phyloP scores from a whole-genome alignment of 177 flowering plant species.

The Vitis hybrid region DNA sequence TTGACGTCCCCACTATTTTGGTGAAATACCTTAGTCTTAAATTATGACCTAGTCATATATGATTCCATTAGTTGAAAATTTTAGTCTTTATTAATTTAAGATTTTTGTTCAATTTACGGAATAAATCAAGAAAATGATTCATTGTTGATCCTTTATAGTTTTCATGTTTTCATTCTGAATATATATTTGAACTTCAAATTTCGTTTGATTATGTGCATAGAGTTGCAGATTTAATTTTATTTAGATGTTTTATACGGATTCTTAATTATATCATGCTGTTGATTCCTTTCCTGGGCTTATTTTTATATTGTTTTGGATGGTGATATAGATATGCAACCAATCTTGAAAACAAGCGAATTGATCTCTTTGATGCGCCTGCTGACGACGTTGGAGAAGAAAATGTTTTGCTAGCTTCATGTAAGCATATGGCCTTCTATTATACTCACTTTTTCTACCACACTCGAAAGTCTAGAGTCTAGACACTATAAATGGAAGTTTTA shows the following conservation, averaged over 20 bases:
- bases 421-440: conserved; percentile 19
- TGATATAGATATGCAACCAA: conserved; percentile 53
- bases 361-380: conserved; percentile 78
- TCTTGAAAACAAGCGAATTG: conserved; percentile 78
- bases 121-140: too few relatives aligned
- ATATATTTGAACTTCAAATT: too few relatives aligned
- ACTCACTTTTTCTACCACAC: background rate
- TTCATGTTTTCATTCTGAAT: too few relatives aligned
- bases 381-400: conserved; percentile 71
- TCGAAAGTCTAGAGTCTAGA: too few relatives aligned
- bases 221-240: background rate
- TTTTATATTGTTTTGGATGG: conserved; percentile 5
- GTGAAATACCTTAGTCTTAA: too few relatives aligned
- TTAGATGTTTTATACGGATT: background rate
- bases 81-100: too few relatives aligned
- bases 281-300: conserved; percentile 1
- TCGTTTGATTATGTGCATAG: background rate
- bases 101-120: too few relatives aligned
- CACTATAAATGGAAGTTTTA: too few relatives aligned
- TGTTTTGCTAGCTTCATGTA: conserved; percentile 81
- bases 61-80: too few relatives aligned
- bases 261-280: background rate
- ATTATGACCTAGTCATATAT: too few relatives aligned
- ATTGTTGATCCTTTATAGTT: too few relatives aligned
- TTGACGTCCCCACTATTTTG: too few relatives aligned